A percentile compares a stretch with the other conserved stretches of the same genome.
Conservation (phyloP, 768 basidiomycete genomes). For the Boletus rubescentipes region DNA sequence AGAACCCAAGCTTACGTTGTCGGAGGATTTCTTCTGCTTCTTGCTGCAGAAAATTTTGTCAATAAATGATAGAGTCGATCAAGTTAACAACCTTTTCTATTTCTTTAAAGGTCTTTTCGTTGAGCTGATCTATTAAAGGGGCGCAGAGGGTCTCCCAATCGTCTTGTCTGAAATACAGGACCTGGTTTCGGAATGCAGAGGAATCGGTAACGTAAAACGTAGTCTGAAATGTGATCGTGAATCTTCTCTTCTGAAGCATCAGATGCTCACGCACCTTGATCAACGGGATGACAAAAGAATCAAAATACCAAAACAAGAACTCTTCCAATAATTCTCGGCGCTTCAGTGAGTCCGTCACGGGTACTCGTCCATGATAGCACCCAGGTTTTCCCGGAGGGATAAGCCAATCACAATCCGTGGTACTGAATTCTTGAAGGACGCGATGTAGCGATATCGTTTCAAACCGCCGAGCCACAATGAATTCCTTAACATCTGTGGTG, state of each 20-base stretch:
- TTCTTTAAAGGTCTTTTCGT: conserved; percentile 64
- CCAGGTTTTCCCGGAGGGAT: conserved; percentile 41
- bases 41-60: conserved; percentile 38
- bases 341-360: conserved; percentile 69
- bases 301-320: conserved; percentile 93
- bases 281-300: conserved; percentile 77
- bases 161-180: conserved; percentile 92
- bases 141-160: conserved; percentile 86
- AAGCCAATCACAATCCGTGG: conserved; percentile 80
- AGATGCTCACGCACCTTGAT: conserved; percentile 56
- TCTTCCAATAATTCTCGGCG: conserved; percentile 82
- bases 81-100: conserved; percentile 56
- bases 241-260: background rate
- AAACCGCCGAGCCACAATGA: conserved; percentile 74
- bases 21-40: conserved; percentile 66
- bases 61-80: background rate
- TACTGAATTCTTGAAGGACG: conserved; percentile 73
- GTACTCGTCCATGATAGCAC: conserved; percentile 46
- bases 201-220: conserved; percentile 95
- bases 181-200: conserved; percentile 74
- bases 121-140: conserved; percentile 78
- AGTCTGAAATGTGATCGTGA: conserved; percentile 48
- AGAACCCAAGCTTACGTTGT: conserved; percentile 77
- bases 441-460: conserved; percentile 78
- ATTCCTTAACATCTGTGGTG: conserved; percentile 62